Base-by-base conservation (phyloP, 129 eudicot species). In the Scalesia atractyloides region DNA sequence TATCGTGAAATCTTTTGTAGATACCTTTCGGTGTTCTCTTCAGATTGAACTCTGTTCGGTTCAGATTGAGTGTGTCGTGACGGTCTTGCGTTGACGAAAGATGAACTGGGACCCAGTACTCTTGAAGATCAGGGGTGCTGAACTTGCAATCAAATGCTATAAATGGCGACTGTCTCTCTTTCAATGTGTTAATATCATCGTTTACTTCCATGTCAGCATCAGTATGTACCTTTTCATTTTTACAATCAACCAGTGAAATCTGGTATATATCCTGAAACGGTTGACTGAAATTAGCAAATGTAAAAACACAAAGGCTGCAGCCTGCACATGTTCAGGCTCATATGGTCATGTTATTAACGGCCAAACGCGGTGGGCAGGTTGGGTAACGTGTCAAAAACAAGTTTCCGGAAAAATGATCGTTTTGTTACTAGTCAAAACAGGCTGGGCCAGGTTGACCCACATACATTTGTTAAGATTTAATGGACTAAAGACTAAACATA, bases 61-160 rank as follows among this genome's bases (percentile, higher is more conserved):
- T 26, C 9, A 58, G 17, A 58, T 24, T 13, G 17, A 24, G 64
- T 0, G 13, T 24, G 2, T 24, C 39, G 0, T 26, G 41, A 36
- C 64, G n/a, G 9, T 22, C 77, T 70, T 56, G 73, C 52, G 78
- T 73, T 43, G 77, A 34, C 22, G 88, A 77, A 44, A 87, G 82
- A 53, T 37, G 66, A 54, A 76, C 86, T 43, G 87, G 89, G 62
- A 87, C 87, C 92, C 92, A 87, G 39, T 76, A 87, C 65, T 87
- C 89, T 22, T 73, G 15, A n/a, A 86, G 76, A 12, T 60, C 63
- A 49, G 58, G 22, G 39, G 70, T 30, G 48, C 33, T 63, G 61
- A 53, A 65, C 46, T 64, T 70, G 81, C 81, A 64, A 52, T 69
- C 67, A 13, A 54, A 83, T 63, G 81, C 75, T 80, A 68, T 68